These are phyloP conservation scores for Solanum gandarillasii DNA, from an alignment of 257 asterid genomes.

Conservation along the genomic window DNA sequence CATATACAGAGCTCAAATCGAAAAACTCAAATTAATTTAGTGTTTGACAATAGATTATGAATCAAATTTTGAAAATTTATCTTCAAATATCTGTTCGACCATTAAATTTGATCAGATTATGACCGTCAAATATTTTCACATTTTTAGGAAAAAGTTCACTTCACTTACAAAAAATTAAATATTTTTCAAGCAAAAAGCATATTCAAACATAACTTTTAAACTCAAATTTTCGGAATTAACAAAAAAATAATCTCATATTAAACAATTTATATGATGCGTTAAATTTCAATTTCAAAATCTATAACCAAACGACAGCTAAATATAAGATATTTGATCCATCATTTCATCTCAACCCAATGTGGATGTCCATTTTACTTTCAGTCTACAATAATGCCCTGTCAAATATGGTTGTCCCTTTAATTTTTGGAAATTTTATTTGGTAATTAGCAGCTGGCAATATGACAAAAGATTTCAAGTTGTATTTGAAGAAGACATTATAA, in stretches of 20 bases:
- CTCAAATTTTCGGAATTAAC: not conserved
- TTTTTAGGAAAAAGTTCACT: not conserved
- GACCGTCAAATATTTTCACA: not conserved
- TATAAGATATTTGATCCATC: not conserved
- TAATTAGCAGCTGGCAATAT: not conserved
- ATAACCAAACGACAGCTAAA: too few relatives aligned
- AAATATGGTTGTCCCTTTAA: not conserved
- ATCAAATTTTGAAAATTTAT: too few relatives aligned
- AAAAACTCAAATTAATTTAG: not conserved
- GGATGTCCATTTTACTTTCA: not conserved
- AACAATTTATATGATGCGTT: too few relatives aligned
- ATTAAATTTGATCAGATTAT: too few relatives aligned
- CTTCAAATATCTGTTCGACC: not conserved
- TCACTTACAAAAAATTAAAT: not conserved
- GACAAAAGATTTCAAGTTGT: not conserved
- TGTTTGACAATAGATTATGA: not conserved
- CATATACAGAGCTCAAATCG: fast-evolving
- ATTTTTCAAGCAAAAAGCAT: not conserved
- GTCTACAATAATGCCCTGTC: not conserved
- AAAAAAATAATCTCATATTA: not conserved
- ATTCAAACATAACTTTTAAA: not conserved
- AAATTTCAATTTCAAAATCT: not conserved
- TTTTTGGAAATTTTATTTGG: not conserved
- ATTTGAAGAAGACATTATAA: not conserved
- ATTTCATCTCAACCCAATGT: not conserved